These are phyloP conservation scores for Cubamyces sp. DNA, from an alignment of 768 basidiomycete genomes.

Conservation along the genomic window DNA sequence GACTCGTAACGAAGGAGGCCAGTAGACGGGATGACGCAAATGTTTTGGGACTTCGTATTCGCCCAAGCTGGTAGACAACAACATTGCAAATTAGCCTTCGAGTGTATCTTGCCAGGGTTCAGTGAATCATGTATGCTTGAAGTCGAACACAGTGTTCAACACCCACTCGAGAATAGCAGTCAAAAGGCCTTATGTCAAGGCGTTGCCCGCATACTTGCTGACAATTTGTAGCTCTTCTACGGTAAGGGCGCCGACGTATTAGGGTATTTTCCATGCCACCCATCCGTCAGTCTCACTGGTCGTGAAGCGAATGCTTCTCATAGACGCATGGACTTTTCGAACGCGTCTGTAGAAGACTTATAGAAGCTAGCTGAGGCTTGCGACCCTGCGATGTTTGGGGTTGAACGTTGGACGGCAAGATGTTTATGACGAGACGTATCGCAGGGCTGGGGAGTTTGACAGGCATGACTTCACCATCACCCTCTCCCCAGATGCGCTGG, in stretches of 20 bases:
- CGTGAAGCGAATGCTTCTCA: not conserved
- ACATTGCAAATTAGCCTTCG: no score
- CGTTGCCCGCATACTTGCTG: conserved; percentile 7
- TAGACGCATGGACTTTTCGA: conserved; percentile 19
- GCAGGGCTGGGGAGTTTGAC: conserved; percentile 50
- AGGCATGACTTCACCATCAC: conserved; percentile 38
- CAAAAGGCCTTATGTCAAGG: conserved; percentile 27
- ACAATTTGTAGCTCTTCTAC: conserved; percentile 20
- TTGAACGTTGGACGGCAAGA: conserved; percentile 37
- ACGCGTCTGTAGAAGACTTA: conserved; percentile 22
- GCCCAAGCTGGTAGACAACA: no score
- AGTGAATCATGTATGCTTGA: no score
- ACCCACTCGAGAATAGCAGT: no score
- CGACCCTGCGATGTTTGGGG: conserved; percentile 47
- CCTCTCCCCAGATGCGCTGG: conserved; percentile 35
- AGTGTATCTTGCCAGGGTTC: no score
- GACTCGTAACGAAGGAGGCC: no score
- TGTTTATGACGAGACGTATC: conserved; percentile 47
- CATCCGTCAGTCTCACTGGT: no score
- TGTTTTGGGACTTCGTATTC: no score
- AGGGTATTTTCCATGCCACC: not conserved
- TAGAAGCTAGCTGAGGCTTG: conserved; percentile 40
- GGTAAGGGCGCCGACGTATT: not conserved
- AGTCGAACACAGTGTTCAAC: no score
- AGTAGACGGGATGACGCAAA: no score